These are phyloP conservation scores for Podospora appendiculata DNA, from an alignment of 495 filamentous ascomycete species.

Conservation along the genomic window DNA sequence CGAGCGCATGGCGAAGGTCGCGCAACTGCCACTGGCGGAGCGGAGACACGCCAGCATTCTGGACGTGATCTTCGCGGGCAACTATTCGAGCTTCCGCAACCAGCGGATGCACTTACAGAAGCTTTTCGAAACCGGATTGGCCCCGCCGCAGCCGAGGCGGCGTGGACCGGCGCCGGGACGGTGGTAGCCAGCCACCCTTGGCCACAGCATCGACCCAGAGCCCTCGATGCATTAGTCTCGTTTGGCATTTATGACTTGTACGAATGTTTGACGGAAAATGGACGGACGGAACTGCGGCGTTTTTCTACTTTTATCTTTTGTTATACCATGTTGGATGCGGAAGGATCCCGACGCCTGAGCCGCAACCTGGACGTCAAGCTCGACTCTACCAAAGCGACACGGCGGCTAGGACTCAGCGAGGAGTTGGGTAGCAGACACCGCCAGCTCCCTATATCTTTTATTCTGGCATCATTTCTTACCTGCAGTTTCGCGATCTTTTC, in stretches of 20 bases:
- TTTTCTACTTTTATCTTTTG: not conserved
- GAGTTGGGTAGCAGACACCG: no score
- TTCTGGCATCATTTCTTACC: not conserved
- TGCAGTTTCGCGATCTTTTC: no score
- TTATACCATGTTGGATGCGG: not conserved
- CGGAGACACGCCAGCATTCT: slow-evolving; percentile 50
- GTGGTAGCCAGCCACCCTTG: no score
- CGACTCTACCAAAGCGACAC: no score
- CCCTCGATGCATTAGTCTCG: not conserved
- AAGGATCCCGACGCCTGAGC: no score
- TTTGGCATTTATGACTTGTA: not conserved
- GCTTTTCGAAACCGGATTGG: slow-evolving; percentile 4
- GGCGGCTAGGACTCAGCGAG: no score
- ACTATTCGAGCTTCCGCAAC: slow-evolving; percentile 60
- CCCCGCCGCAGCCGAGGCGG: no score
- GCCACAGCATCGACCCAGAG: no score
- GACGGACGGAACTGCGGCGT: not conserved
- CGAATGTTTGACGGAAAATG: not conserved
- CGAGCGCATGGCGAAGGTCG: slow-evolving; percentile 44
- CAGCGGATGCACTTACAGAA: slow-evolving; percentile 46
- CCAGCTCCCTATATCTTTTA: not conserved
- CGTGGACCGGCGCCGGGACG: no score
- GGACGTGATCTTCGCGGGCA: slow-evolving; percentile 56
- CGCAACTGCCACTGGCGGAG: slow-evolving; percentile 6
- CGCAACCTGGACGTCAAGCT: no score